phyloP scores from a whole-genome alignment of 257 asterid species.

The Coffea canephora region DNA sequence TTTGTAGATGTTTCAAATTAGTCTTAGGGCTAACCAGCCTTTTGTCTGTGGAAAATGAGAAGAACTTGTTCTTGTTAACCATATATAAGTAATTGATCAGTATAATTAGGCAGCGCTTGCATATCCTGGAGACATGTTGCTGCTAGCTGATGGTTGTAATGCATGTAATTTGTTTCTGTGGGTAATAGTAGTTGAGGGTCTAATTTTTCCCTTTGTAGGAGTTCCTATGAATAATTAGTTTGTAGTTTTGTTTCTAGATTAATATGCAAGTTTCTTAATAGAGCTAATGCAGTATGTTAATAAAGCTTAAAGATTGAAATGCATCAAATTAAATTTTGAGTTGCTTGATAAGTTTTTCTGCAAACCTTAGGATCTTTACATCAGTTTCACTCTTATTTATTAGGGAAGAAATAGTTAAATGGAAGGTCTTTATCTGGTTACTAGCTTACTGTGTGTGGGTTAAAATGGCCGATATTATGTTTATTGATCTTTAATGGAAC shows the following conservation, averaged over 20 bases:
- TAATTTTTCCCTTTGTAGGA: neutral
- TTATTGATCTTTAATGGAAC: neutral
- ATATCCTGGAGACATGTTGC: neutral
- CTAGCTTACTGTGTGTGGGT: neutral
- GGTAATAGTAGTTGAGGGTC: neutral
- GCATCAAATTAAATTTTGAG: neutral
- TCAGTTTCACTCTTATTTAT: neutral
- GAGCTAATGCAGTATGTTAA: neutral
- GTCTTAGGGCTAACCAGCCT: neutral
- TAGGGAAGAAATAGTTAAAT: neutral
- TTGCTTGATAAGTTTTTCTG: neutral
- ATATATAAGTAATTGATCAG: neutral
- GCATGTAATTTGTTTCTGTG: neutral
- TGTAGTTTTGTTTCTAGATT: too few relatives aligned
- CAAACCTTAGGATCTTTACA: neutral
- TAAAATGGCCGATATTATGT: neutral
- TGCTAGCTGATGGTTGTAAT: neutral
- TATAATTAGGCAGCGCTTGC: neutral
- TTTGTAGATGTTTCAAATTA: neutral
- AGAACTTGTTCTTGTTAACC: neutral
- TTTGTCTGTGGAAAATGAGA: neutral
- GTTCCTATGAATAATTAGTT: neutral
- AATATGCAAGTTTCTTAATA: neutral
- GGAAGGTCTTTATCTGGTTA: neutral
- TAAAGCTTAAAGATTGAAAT: neutral